A percentile compares a stretch with the other conserved stretches of the same genome.
Conservation (phyloP, 176 grass and related monocot species). For the sorghum (Sorghum bicolor) region DNA sequence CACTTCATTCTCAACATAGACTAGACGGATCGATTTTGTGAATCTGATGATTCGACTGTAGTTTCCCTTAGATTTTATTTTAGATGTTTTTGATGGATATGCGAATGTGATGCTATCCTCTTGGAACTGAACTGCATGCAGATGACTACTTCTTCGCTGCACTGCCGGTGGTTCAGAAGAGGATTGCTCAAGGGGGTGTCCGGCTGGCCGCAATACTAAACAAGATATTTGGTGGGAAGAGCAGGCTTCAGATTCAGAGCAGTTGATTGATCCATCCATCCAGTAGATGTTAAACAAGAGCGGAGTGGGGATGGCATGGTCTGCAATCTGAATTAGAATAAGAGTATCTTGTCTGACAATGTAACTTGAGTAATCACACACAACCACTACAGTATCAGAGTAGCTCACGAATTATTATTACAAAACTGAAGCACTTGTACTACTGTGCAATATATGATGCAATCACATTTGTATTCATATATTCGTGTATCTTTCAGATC, state of each 20-base stretch:
- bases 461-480: not conserved
- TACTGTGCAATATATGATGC: not conserved
- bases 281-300: not conserved
- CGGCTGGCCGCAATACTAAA: slow-evolving; percentile 56
- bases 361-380: not conserved
- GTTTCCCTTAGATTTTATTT: not conserved
- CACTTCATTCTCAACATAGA: not conserved
- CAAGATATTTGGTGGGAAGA: slow-evolving; percentile 27
- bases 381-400: not conserved
- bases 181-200: slow-evolving; percentile 53
- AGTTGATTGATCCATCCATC: slow-evolving; percentile 11
- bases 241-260: slow-evolving; percentile 32
- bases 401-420: not conserved
- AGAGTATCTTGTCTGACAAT: not conserved
- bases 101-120: not conserved
- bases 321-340: not conserved
- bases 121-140: slow-evolving; percentile 32
- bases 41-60: not conserved
- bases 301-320: not conserved
- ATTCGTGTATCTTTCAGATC: not conserved
- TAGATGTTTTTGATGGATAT: not conserved
- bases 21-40: not conserved
- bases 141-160: slow-evolving; percentile 57
- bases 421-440: not conserved
- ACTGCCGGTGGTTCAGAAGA: slow-evolving; percentile 48